Base-by-base conservation (phyloP, 2,329 filamentous ascomycete genomes). In the Aspergillus transmontanensis region DNA sequence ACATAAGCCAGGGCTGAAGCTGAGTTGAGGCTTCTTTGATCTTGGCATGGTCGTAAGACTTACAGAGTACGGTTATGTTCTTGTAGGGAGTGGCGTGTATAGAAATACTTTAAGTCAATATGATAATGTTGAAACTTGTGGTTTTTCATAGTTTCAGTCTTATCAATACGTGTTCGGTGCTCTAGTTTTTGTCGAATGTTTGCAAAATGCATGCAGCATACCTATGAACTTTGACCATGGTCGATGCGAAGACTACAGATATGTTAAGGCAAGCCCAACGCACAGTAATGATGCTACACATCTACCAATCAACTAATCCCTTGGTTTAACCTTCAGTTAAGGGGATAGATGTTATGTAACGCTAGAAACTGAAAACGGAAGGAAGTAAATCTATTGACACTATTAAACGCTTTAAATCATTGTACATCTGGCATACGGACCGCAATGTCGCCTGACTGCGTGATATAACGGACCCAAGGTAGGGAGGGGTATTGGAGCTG, bases 391-490 rank as follows among this genome's bases (percentile, higher is more conserved):
- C 60, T 62, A 62, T 58, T 59, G 60, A 62, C 48, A 58, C 58
- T 65, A 60, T 59, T 43, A 56, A 63, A 62, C 66, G 66, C 64
- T 68, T 62, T 69, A 68, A 60, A 73, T 86, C 83, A 93, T 80
- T 91, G 90, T 66, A 90, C 91, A 78, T 98, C 94, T n/a, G 94
- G 94, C 79, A 98, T 85, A 72, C 94, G 87, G 64, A 98, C 94
- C 30, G 94, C 93, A 76, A 98, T 98, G 77, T 98, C 94, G 69
- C 94, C 94, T 16, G 93, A 97, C 80, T 98, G 95, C 68, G 94
- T 99, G 75, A 99, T 99, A 81, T 99, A 99, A 74, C 95, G 88
- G 30, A 99, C 95, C 95, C 95, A 99, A 0, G 95, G 95, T 59
- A 98, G 83, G 26, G 94, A 97, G 4, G 94, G 94, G 77, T 99